Evolutionary conservation across 257 asterid genomes (phyloP).

Genomic region (Petrea volubilis): DNA sequence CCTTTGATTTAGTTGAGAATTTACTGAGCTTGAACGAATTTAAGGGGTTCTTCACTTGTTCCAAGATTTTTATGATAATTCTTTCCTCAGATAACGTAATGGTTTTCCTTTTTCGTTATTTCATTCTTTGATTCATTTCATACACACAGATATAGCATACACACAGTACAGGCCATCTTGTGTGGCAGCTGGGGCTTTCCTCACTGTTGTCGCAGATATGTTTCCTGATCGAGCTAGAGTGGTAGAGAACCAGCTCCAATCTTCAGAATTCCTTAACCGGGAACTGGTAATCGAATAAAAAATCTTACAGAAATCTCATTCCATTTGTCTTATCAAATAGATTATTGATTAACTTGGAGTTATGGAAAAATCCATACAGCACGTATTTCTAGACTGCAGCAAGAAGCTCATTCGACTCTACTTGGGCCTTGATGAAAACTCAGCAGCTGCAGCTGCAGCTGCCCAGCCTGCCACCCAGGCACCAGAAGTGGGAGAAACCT

Average conservation of each 20-base stretch:
- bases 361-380: not conserved
- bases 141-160: not conserved
- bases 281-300: not conserved
- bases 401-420: not conserved
- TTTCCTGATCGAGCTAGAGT: not conserved
- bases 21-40: no score
- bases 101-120: not conserved
- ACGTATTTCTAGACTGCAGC: not conserved
- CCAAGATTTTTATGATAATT: no score
- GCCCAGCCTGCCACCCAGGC: no score
- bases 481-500: no score
- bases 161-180: constrained; percentile 5
- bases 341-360: not conserved
- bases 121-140: not conserved
- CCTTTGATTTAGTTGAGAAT: no score
- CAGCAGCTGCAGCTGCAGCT: no score
- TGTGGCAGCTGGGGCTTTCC: not conserved
- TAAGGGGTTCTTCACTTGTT: no score
- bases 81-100: no score
- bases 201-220: not conserved
- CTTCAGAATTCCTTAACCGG: not conserved
- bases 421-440: no score
- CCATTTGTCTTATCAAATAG: not conserved
- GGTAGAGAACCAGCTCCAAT: not conserved
- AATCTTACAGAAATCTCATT: not conserved